Base-by-base conservation (phyloP, 1,139 yeast genomes). In the Blastobotrys aristatus region DNA sequence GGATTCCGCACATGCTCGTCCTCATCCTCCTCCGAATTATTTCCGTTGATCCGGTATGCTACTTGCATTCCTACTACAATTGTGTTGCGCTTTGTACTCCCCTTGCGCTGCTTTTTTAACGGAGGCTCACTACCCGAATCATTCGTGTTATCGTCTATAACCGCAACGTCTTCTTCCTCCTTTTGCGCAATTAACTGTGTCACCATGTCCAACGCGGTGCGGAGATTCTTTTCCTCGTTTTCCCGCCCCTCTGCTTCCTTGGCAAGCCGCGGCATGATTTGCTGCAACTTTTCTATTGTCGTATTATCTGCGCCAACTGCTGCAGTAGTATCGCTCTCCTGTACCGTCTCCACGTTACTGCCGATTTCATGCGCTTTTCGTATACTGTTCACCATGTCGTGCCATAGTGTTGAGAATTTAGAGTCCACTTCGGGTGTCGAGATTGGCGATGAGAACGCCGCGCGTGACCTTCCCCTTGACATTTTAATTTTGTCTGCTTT, bases 51-150 rank as follows among this genome's bases (percentile, higher is more conserved):
- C 61, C 84, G 81, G 68, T 84, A 92, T 0, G 97, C 98, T 1
- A 92, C 97, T 56, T 87, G 95, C 0, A 92, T 77, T 1, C 94
- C 92, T 1, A 85, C 70, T 6, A 40, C 20, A 14, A 50, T 38
- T 27, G 18, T 17, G 13, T 21, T 22, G 20, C 29, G 17, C 18
- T 17, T 35, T 21, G 20, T 37, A n/a, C 17, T 14, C 18, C 24
- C 32, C 29, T 43, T 38, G 16, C 53, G 44, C n/a, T n/a, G n/a
- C 33, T 44, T 44, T 40, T 49, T 44, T 37, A 33, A 35, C 2
- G 47, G 33, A 3, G 50, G 40, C 13, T 35, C 39, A 8, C 39
- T 24, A 7, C 17, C 35, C n/a, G 7, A n/a, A n/a, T 13, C 20
- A 32, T 13, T 13, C 8, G 35, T 13, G 20, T 27, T 32, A 35